A percentile compares a stretch with the other conserved stretches of the same genome.
Conservation (phyloP, 2,329 filamentous ascomycete genomes). For the Colletotrichum karsti region DNA sequence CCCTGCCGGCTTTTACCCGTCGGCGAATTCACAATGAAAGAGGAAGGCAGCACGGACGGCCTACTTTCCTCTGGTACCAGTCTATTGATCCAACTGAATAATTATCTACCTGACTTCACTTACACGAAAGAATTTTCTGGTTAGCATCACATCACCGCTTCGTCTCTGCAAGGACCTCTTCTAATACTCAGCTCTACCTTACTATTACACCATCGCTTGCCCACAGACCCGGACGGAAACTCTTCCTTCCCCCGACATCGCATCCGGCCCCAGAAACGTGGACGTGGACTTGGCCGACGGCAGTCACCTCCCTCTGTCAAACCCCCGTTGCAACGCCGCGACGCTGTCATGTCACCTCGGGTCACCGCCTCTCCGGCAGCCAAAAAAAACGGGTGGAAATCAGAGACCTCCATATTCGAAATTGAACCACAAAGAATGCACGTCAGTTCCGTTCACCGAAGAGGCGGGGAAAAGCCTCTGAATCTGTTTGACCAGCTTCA, state of each 20-base stretch:
- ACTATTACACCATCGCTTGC: neutral
- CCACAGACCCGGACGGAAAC: neutral
- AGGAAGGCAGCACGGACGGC: neutral
- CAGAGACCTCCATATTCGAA: neutral
- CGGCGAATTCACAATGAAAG: too few species aligned
- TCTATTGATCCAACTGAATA: too few species aligned
- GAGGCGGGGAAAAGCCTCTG: neutral
- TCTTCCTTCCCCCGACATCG: neutral
- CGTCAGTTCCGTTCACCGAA: neutral
- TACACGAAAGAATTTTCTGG: too few species aligned
- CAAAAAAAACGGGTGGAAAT: neutral
- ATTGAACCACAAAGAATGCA: neutral
- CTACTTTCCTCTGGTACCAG: too few species aligned
- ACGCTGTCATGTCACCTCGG: slow-evolving; percentile 18
- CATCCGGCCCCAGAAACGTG: slow-evolving; percentile 1
- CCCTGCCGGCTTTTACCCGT: too few species aligned
- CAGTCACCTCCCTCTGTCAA: slow-evolving; percentile 15
- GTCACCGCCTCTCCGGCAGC: slow-evolving; percentile 18
- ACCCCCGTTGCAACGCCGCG: slow-evolving; percentile 10
- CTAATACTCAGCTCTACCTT: too few species aligned
- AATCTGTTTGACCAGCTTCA: neutral
- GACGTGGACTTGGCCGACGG: neutral
- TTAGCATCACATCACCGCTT: neutral
- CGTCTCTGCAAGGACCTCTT: neutral
- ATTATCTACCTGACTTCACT: too few species aligned